Base-by-base conservation (phyloP, 345 rosid genomes). In the Acer campestre region DNA sequence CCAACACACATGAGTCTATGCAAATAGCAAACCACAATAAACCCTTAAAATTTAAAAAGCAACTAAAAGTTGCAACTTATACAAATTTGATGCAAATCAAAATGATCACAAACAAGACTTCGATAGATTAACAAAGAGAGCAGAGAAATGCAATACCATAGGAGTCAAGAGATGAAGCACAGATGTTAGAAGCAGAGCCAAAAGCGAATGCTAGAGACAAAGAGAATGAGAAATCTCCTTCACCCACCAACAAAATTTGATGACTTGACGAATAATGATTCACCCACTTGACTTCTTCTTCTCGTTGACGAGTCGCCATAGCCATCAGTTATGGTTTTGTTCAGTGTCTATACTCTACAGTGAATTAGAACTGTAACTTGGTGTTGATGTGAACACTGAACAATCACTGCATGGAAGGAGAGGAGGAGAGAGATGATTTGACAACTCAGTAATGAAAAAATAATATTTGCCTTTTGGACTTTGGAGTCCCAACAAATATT, bases 161-260 rank as follows among this genome's bases (percentile, higher is more conserved):
- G 0, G 81, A 69, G 73, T 89, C 93, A 38, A 82, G 88, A 78
- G 93, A 90, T 18, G 94, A 79, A 69, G 94, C 90, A 17, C 78
- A 82, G 13, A 92, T 79, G 58, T 84, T 86, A 58, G 80, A 80
- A 68, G 89, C 89, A 78, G 84, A 88, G 78, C 82, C 82, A 75
- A 90, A 88, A 73, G 67, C 29, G 53, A 8, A 3, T 11, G 87
- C 91, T 75, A 90, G 78, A 27, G 85, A 79, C 61, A 55, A 14
- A 55, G 91, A 84, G 63, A 90, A 88, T 0, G 92, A 90, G 80
- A 90, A 88, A 81, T 90, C 96, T 13, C 94, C 91, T 80, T 90
- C 93, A 7, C 93, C 95, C 9, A 88, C 92, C 8, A 91, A 73
- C 23, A 89, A 78, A n/a, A 85, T 85, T 2, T 74, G 80, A 59